Evolutionary conservation across 2,329 filamentous ascomycete genomes (phyloP), one percentile per base, ranked within the genome.

Genomic region (Arthrobotrys sinensis): DNA sequence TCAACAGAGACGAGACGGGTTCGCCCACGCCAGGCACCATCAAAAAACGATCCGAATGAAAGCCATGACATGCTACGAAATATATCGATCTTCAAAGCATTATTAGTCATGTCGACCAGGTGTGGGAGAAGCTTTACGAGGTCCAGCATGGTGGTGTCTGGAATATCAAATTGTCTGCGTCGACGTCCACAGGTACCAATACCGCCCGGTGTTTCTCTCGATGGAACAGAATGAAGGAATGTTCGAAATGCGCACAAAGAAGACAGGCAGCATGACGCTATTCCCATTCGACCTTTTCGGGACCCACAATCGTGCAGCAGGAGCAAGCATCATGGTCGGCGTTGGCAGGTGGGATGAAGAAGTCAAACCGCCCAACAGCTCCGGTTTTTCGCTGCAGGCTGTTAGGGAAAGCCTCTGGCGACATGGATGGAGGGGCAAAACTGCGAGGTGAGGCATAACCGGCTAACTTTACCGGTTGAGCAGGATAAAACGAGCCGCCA

Each of bases 81-180:
- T 52, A 28, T 52, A 32, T 43, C 45, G 65, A 69, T 60, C 50
- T 70, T 52, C 21, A 46, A 57, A 28, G 52, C 24, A 36, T 28
- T 57, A 65, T 73, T 65, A 60, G 60, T 73, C 60, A 73, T 11
- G 36, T 45, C 28, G 36, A 50, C 62, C 24, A 28, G 70, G 70
- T 75, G 70, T 75, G 70, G 70, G 63, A 75, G 70, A 67, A 75
- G 32, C 70, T 68, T 75, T 75, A 75, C 70, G 70, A 75, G 70
- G 63, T 66, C n/a, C 32, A 34, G 46, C 62, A 60, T 66, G 38
- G 40, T 57, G 60, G 60, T 73, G 60, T 75, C 63, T 57, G 36
- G 14, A 73, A 65, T 65, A 45, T 73, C 69, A 63, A 75, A 75
- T 72, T 68, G 46, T 57, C 67, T 78, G 67, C 67, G 24, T 68